These are phyloP conservation scores for Aspergillus indologenus DNA, from an alignment of 495 filamentous ascomycete genomes.

Conservation along the genomic window DNA sequence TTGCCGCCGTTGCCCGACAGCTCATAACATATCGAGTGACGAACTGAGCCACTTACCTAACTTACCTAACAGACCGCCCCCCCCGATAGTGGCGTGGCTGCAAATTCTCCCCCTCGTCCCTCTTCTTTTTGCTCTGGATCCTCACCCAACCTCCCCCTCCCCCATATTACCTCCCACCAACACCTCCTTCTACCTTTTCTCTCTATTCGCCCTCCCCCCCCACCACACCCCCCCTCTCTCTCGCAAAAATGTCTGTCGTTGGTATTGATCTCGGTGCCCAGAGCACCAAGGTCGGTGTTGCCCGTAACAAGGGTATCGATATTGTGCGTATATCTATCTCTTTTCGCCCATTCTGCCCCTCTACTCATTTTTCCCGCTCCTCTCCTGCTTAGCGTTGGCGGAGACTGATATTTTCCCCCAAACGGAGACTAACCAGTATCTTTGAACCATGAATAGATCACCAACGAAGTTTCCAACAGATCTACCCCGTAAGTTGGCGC, in stretches of 20 bases:
- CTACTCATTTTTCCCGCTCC: constrained; percentile 8
- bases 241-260: constrained; percentile 62
- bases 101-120: constrained; percentile 36
- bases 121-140: constrained; percentile 23
- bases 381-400: neutral
- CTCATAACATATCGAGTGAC: constrained; percentile 6
- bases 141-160: constrained; percentile 16
- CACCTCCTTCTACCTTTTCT: constrained; percentile 28
- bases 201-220: constrained; percentile 18
- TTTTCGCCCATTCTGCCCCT: constrained; percentile 27
- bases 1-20: neutral
- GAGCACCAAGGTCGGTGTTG: constrained; percentile 96
- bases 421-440: constrained; percentile 23
- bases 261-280: constrained; percentile 96
- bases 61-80: constrained; percentile 19
- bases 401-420: neutral
- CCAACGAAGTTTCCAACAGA: constrained; percentile 99
- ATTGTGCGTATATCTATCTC: constrained; percentile 71
- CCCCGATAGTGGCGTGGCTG: constrained; percentile 28
- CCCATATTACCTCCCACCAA: constrained; percentile 14
- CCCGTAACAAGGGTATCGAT: constrained; percentile 96
- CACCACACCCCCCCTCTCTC: constrained; percentile 26
- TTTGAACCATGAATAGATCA: constrained; percentile 63
- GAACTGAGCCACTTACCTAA: constrained; percentile 2
- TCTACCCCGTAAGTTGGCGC: constrained; percentile 72